These are phyloP conservation scores for Sclerotinia borealis DNA, from an alignment of 2,329 filamentous ascomycete species.

Conservation along the genomic window DNA sequence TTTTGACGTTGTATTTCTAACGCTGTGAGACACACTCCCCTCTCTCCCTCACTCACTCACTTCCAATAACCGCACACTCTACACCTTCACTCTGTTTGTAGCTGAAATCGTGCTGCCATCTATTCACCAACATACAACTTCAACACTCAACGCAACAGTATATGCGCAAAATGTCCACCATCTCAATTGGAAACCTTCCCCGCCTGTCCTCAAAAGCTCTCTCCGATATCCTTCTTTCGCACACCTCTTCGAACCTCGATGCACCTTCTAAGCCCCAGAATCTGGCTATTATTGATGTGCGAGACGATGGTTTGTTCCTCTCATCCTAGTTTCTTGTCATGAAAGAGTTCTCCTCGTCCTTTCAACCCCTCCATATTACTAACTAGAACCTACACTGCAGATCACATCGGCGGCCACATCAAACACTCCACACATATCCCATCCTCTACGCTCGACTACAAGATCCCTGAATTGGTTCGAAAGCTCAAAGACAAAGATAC, in stretches of 20 bases:
- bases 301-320: conserved; percentile 61
- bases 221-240: conserved; percentile 27
- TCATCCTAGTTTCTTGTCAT: neutral
- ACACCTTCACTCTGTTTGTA: neutral
- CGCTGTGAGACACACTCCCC: no score
- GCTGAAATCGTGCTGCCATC: neutral
- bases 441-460: conserved; percentile 63
- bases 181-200: conserved; percentile 26
- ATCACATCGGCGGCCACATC: conserved; percentile 90
- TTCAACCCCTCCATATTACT: neutral
- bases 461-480: conserved; percentile 76
- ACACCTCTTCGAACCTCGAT: conserved; percentile 25
- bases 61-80: neutral
- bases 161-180: conserved; percentile 21
- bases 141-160: neutral
- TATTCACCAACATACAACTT: neutral
- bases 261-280: conserved; percentile 17
- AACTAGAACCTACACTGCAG: conserved; percentile 38
- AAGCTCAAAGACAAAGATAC: conserved; percentile 69
- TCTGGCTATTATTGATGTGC: conserved; percentile 79
- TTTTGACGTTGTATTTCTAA: neutral
- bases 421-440: conserved; percentile 70
- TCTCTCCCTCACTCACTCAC: neutral
- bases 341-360: neutral
- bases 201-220: conserved; percentile 29